Conservation (phyloP, 2,329 filamentous ascomycete genomes). For the Tolypocladium sp. region DNA sequence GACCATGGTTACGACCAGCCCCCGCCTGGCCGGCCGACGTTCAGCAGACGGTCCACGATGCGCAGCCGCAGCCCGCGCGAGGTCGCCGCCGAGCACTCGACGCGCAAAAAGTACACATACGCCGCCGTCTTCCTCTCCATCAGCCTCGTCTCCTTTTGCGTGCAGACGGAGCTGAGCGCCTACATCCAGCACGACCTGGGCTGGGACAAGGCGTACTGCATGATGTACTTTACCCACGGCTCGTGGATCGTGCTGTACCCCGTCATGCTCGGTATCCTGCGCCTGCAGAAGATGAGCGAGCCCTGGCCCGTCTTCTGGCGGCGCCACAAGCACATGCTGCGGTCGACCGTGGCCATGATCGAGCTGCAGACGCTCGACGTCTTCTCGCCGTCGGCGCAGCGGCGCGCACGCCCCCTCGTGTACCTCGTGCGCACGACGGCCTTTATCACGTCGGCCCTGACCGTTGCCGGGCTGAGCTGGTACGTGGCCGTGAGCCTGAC, state of each 20-base stretch:
- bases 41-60: conserved; percentile 52
- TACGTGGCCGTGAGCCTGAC: conserved; percentile 92
- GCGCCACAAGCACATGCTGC: conserved; percentile 39
- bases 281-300: conserved; percentile 66
- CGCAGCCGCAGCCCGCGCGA: conserved; percentile 66
- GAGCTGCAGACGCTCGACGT: conserved; percentile 67
- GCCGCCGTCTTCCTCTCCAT: conserved; percentile 75
- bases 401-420: conserved; percentile 33
- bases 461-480: conserved; percentile 87
- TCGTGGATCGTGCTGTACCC: conserved; percentile 92
- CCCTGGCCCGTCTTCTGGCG: conserved; percentile 85
- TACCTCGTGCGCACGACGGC: conserved; percentile 77
- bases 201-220: conserved; percentile 99
- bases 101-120: conserved; percentile 76
- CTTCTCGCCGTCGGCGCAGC: conserved; percentile 28
- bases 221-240: conserved; percentile 96
- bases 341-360: conserved; percentile 67
- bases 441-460: conserved; percentile 76
- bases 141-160: conserved; percentile 77
- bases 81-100: conserved; percentile 30
- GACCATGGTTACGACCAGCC: conserved; percentile 14
- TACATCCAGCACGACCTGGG: conserved; percentile 87
- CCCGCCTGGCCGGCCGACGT: conserved; percentile 12
- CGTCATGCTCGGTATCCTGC: conserved; percentile 67
- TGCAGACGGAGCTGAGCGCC: conserved; percentile 92